Evolutionary conservation across 768 basidiomycete genomes (phyloP), one percentile per base, ranked within the genome.

Genomic region (Boletellus ananas): DNA sequence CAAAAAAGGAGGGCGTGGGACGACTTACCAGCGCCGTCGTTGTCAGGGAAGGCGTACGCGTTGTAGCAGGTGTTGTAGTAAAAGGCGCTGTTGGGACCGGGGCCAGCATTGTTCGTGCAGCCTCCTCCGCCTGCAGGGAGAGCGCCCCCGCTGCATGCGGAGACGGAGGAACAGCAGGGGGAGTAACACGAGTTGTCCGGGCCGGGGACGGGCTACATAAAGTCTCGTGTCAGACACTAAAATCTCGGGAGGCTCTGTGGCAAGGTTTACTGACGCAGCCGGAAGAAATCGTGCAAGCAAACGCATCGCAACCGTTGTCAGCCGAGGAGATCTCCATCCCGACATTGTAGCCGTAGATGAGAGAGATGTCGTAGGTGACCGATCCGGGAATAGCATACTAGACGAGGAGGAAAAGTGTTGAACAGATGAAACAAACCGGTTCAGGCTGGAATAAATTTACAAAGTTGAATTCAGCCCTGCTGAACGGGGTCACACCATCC

Each of bases 341-440:
- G 17, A 69, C 65, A 12, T 69, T 69, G 49, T 66, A 66, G 0
- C 65, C 67, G 10, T 69, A 69, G 50, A 66, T 69, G 43, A 66
- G 56, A 17, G 65, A 69, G 20, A 69, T 68, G 27, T 69, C 67
- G 21, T 66, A 66, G 39, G 67, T 69, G 40, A 66, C 65, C 2
- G 34, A 37, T 6, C 65, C 65, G 2, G 64, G 56, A 12, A 62
- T 57, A 12, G 67, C 54, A 6, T 49, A 56, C 62, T 67, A 25
- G 8, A 25, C 6, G 8, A 35, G 8, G 43, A 31, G 34, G 20
- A 17, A 5, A 18, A 3, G 7, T 11, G 31, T 33, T 31, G 1
- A 21, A 31, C 0, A 16, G 4, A 2, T 6, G 21, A 43, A 40
- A 34, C 13, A 5, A 34, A 16, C n/a, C 5, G 16, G 1, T 4